A percentile compares a stretch with the other conserved stretches of the same genome.
phyloP scores from a whole-genome alignment of 148 eudicot species.

The Vaccinium myrtillus region DNA sequence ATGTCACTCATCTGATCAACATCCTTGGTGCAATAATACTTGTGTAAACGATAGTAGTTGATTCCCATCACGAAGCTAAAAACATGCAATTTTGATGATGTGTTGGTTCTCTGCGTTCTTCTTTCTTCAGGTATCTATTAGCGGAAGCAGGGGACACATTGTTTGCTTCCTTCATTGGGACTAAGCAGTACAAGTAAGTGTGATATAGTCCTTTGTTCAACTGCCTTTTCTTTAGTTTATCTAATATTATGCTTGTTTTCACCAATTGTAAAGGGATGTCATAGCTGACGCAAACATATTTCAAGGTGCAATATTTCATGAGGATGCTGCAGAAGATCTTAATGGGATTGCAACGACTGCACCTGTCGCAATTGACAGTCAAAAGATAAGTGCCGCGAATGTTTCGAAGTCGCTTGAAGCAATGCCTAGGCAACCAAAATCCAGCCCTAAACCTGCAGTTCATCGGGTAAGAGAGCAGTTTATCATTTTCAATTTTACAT shows the following conservation, averaged over 20 bases:
- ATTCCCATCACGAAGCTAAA: not conserved
- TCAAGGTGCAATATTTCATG: constrained; percentile 97
- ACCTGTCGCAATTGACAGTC: constrained; percentile 35
- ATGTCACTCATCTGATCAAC: constrained; percentile 7
- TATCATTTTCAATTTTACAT: constrained; percentile 10
- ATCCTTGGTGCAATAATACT: constrained; percentile 6
- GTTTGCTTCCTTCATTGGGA: constrained; percentile 94
- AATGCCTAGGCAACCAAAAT: constrained; percentile 55
- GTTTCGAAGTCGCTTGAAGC: constrained; percentile 45
- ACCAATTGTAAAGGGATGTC: constrained; percentile 65
- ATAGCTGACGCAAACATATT: constrained; percentile 94
- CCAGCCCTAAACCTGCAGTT: constrained; percentile 79
- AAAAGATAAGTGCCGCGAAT: constrained; percentile 41
- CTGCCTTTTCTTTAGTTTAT: constrained; percentile 8
- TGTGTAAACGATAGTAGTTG: not conserved
- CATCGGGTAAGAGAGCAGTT: constrained; percentile 64
- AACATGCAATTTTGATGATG: not conserved
- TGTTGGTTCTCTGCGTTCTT: constrained; percentile 7
- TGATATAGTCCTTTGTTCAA: constrained; percentile 12
- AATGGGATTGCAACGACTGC: constrained; percentile 46
- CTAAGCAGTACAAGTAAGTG: constrained; percentile 91
- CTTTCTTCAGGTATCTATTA: constrained; percentile 66
- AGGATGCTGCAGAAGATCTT: constrained; percentile 54
- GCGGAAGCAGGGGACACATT: constrained; percentile 98
- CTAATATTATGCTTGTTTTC: constrained; percentile 17